These are phyloP conservation scores for Teunomyces tritomae DNA, from an alignment of 805 yeast genomes.

Conservation along the genomic window DNA sequence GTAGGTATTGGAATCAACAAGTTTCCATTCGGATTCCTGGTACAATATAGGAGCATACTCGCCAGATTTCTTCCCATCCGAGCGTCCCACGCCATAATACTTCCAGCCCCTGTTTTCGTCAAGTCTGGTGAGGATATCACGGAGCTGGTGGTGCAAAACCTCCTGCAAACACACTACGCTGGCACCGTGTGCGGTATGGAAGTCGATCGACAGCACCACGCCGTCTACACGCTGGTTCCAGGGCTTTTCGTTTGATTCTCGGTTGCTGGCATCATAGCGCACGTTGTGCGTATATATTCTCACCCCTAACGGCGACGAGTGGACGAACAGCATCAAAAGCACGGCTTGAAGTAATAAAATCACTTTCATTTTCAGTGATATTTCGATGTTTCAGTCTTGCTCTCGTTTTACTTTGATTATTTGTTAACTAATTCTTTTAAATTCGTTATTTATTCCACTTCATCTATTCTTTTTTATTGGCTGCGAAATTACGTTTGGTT, in stretches of 20 bases:
- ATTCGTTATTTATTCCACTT: too few species aligned
- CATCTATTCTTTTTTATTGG: too few species aligned
- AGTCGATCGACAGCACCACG: slow-evolving; percentile 40
- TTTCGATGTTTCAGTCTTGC: too few species aligned
- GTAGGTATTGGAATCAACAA: slow-evolving; percentile 29
- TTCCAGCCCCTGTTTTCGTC: slow-evolving; percentile 30
- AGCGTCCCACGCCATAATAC: slow-evolving; percentile 37
- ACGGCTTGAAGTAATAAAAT: not conserved
- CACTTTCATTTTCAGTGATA: slow-evolving; percentile 10
- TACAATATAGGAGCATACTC: slow-evolving; percentile 39
- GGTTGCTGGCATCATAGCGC: slow-evolving; percentile 38
- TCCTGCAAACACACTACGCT: slow-evolving; percentile 43
- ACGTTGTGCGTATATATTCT: slow-evolving; percentile 44
- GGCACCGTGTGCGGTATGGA: slow-evolving; percentile 29
- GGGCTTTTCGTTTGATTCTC: slow-evolving; percentile 38
- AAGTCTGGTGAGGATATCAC: slow-evolving; percentile 26
- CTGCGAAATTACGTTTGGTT: too few species aligned
- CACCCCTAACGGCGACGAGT: slow-evolving; percentile 5
- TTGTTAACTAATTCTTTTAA: not conserved
- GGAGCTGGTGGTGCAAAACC: slow-evolving; percentile 34
- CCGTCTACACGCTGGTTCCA: slow-evolving; percentile 44
- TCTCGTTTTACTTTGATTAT: not conserved
- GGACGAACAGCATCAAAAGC: not conserved
- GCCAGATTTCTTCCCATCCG: slow-evolving; percentile 29
- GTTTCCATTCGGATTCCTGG: slow-evolving; percentile 29